Percentiles rank a stretch among this genome's conserved stretches.
Conservation (phyloP, 1,284 basidiomycete species). For the Leccinum subrobustum region DNA sequence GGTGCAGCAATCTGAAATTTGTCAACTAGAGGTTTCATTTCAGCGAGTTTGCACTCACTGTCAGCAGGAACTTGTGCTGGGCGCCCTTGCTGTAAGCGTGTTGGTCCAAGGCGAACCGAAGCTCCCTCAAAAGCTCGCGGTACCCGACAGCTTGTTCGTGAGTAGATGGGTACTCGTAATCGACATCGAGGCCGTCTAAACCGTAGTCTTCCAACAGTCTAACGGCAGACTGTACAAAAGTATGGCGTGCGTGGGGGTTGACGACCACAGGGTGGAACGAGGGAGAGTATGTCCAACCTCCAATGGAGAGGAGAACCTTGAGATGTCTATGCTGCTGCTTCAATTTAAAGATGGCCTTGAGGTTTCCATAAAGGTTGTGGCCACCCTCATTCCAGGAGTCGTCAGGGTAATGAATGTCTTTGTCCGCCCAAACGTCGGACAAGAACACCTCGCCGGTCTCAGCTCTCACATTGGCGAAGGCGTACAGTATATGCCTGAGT, state of each 20-base stretch:
- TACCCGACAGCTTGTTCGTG: constrained; percentile 73
- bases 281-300: constrained; percentile 89
- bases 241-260: constrained; percentile 56
- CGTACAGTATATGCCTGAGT: constrained; percentile 75
- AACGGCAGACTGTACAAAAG: constrained; percentile 80
- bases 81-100: constrained; percentile 60
- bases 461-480: constrained; percentile 85
- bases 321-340: constrained; percentile 87
- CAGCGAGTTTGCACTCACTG: constrained; percentile 46
- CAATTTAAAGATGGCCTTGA: constrained; percentile 88
- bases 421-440: constrained; percentile 92
- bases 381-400: constrained; percentile 90
- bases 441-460: constrained; percentile 85
- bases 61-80: constrained; percentile 68
- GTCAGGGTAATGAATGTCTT: constrained; percentile 81
- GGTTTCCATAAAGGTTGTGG: constrained; percentile 89
- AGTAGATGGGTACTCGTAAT: constrained; percentile 84
- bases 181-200: constrained; percentile 74
- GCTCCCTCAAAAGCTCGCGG: constrained; percentile 66
- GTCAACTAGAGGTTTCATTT: constrained; percentile 11
- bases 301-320: constrained; percentile 84
- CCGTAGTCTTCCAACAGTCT: constrained; percentile 80
- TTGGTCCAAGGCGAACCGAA: constrained; percentile 66
- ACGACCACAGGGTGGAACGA: constrained; percentile 76
- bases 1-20: constrained; percentile 79